Evolutionary conservation across 2,329 filamentous ascomycete genomes (phyloP), one percentile per base, ranked within the genome.

Genomic region (Mariannaea elegans): DNA sequence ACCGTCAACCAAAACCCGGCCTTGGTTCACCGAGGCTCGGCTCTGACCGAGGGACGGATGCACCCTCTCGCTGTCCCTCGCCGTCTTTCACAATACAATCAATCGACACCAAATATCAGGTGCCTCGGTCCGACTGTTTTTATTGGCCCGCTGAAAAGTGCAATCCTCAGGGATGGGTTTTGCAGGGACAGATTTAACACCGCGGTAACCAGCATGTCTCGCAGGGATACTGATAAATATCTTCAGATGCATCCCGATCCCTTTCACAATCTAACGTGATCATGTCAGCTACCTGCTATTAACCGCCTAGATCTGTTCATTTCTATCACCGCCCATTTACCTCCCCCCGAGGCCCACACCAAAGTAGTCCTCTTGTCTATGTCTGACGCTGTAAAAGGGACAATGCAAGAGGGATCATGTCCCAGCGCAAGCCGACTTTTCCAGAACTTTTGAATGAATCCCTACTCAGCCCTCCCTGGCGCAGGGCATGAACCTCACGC

Each of bases 211-310:
- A 34, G 53, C 9, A 29, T n/a, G 16, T 44, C n/a, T 24, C 45
- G 24, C 50, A 59, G 56, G 56, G 50, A 55, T 59, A 39, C 45
- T 50, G 56, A 59, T 59, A 59, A 54, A 59, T 53, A 59, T 54
- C 50, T 55, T 31, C 44, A 59, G 50, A 50, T 59, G 47, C 21
- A 14, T 14, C 29, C 21, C 39, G 16, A 31, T 31, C 39, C 2
- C 23, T 7, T 53, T 29, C 36, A 27, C 32, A 53, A 38, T 23
- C 42, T 46, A 50, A 54, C 50, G 50, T 55, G 55, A 58, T 52
- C 41, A n/a, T n/a, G n/a, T n/a, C n/a, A n/a, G n/a, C n/a, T n/a
- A n/a, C n/a, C n/a, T n/a, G n/a, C n/a, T n/a, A n/a, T n/a, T n/a
- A n/a, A n/a, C n/a, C n/a, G n/a, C n/a, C n/a, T n/a, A n/a, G n/a